Evolutionary conservation across 2,329 filamentous ascomycete species (phyloP), one percentile per base, ranked within the genome.

Genomic region (Phyllosticta citrichinensis): DNA sequence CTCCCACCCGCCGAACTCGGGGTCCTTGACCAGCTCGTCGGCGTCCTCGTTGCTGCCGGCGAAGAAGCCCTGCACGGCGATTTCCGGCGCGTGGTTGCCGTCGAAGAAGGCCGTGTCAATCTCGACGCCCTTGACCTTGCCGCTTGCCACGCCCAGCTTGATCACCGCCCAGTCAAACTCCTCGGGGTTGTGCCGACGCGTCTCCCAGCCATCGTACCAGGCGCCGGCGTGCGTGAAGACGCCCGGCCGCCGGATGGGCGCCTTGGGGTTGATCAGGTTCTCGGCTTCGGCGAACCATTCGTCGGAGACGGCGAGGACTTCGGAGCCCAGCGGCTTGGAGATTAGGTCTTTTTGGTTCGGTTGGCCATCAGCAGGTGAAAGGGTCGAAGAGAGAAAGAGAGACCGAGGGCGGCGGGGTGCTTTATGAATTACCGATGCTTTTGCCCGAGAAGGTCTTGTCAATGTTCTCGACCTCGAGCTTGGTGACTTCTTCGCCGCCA

Each of bases 101-200:
- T 82, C 85, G 80, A 93, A 94, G 77, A 86, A 89, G 56, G 87
- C 84, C 2, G 89, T 93, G 75, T 93, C 88, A 64, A 93, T 81
- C 75, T 93, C 89, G 55, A 92, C 78, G 17, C 89, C 89, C 63
- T 83, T 81, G 27, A 93, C 82, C 17, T 80, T 86, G 55, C 88
- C 89, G 1, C 86, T 89, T 10, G 87, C 77, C 0, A 82, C 80
- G n/a, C 82, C 82, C 0, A 85, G 76, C 53, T 80, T 76, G 62
- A 85, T 76, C 6, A 85, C 78, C 0, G 82, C 82, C 80, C 81
- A 86, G 71, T 86, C 83, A 64, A 78, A 83, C 11, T 79, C 76
- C 50, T 78, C 76, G 0, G 77, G 71, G 68, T 86, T 86, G 72
- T 86, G 83, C 25, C 83, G 76, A 5, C 83, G 76, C 5, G 83